phyloP scores from a whole-genome alignment of 129 eudicot species.

The Dittrichia graveolens region DNA sequence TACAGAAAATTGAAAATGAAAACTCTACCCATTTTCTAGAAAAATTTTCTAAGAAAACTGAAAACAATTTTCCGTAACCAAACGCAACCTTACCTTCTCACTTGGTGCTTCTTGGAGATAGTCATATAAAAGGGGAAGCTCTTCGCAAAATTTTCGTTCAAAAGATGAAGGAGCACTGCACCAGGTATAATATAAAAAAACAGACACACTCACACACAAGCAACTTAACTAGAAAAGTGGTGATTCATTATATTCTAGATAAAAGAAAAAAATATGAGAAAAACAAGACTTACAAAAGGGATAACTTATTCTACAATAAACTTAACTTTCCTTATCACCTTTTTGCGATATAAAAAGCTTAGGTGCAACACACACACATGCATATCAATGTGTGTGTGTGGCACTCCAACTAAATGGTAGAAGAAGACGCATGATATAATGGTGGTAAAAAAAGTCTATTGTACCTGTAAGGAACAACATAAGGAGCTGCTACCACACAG shows the following conservation, averaged over 20 bases:
- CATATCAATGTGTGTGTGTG: too few species aligned
- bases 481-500: constrained; percentile 93
- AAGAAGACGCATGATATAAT: constrained; percentile 14
- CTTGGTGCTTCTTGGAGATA: constrained; percentile 80
- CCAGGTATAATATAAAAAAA: neutral
- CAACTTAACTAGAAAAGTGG: neutral
- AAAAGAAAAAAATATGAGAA: constrained; percentile 11
- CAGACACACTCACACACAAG: neutral
- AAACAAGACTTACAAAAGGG: neutral
- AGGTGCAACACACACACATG: neutral
- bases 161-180: constrained; percentile 88
- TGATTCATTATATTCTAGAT: neutral
- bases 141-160: constrained; percentile 67
- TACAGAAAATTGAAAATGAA: too few species aligned
- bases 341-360: neutral
- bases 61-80: too few species aligned
- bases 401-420: neutral
- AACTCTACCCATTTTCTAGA: too few species aligned
- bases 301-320: neutral
- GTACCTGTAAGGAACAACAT: constrained; percentile 90
- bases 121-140: constrained; percentile 68
- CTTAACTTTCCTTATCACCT: too few species aligned
- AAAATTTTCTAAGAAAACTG: too few species aligned
- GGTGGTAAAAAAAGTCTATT: neutral
- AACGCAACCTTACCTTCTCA: constrained; percentile 68